These are phyloP conservation scores for Berkeleyomyces rouxiae DNA, from an alignment of 2,329 filamentous ascomycete species.

Conservation along the genomic window DNA sequence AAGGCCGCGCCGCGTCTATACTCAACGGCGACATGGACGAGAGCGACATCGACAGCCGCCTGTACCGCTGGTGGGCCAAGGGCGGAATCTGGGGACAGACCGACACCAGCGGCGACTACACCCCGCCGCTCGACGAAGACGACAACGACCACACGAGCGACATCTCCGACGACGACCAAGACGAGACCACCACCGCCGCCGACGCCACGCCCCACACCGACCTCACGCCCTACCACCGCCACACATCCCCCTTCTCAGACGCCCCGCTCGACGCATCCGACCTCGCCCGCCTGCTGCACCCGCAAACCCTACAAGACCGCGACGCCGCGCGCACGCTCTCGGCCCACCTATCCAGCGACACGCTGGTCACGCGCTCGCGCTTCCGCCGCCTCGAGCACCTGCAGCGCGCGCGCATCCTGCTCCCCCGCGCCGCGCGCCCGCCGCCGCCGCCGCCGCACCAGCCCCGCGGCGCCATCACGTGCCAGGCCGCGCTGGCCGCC, in stretches of 20 bases:
- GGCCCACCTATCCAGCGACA: conserved; percentile 55
- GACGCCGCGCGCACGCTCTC: conserved; percentile 70
- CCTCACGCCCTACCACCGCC: conserved; percentile 20
- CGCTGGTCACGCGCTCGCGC: conserved; percentile 65
- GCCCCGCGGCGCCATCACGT: neutral
- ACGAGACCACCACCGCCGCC: neutral
- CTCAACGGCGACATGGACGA: conserved; percentile 32
- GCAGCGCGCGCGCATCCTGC: conserved; percentile 48
- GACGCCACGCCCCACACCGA: neutral
- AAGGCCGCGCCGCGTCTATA: conserved; percentile 29
- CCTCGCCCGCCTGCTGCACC: conserved; percentile 68
- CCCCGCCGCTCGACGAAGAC: conserved; percentile 31
- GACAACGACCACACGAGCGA: conserved; percentile 64
- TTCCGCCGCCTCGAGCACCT: conserved; percentile 52
- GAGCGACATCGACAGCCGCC: conserved; percentile 49
- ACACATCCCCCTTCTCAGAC: conserved; percentile 43
- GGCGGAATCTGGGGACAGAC: conserved; percentile 74
- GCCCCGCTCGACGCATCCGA: conserved; percentile 47
- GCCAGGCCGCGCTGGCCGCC: conserved; percentile 14
- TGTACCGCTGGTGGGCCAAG: conserved; percentile 73
- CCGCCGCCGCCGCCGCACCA: neutral
- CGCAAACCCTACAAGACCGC: conserved; percentile 57
- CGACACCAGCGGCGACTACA: conserved; percentile 68
- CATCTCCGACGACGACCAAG: conserved; percentile 32
- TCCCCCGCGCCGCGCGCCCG: conserved; percentile 11